Conservation (phyloP, 441 rosid genomes). For the Manihot esculenta region DNA sequence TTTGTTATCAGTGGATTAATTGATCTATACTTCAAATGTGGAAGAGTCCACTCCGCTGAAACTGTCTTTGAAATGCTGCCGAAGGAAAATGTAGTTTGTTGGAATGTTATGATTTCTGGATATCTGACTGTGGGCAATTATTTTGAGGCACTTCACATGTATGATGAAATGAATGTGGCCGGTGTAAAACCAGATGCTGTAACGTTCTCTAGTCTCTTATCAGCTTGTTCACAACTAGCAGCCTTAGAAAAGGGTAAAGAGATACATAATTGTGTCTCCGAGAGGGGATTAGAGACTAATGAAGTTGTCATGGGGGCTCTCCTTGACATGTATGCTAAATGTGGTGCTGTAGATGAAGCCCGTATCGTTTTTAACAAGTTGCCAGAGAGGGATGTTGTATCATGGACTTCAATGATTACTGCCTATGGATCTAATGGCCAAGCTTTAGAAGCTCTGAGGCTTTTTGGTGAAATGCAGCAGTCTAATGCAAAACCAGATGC, state of each 20-base stretch:
- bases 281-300: conserved; percentile 35
- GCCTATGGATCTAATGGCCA: conserved; percentile 71
- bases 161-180: conserved; percentile 42
- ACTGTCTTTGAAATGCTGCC: conserved; percentile 37
- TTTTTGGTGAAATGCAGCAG: conserved; percentile 51
- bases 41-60: conserved; percentile 50
- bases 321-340: conserved; percentile 78
- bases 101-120: conserved; percentile 78
- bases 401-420: conserved; percentile 72
- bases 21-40: conserved; percentile 68
- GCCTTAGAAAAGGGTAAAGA: conserved; percentile 60
- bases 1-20: conserved; percentile 42
- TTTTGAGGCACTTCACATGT: conserved; percentile 47
- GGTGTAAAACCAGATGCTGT: conserved; percentile 50
- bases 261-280: conserved; percentile 44
- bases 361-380: conserved; percentile 36
- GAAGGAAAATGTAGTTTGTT: conserved; percentile 33
- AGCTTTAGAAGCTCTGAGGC: conserved; percentile 49
- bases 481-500: conserved; percentile 52
- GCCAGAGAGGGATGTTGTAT: conserved; percentile 50
- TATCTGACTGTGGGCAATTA: conserved; percentile 47
- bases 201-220: conserved; percentile 46
- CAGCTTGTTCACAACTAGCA: conserved; percentile 65
- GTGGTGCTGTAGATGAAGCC: conserved; percentile 70
- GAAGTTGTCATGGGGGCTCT: conserved; percentile 64